phyloP scores from a whole-genome alignment of 176 grass and related monocot genomes.

The Oryza meyeriana region DNA sequence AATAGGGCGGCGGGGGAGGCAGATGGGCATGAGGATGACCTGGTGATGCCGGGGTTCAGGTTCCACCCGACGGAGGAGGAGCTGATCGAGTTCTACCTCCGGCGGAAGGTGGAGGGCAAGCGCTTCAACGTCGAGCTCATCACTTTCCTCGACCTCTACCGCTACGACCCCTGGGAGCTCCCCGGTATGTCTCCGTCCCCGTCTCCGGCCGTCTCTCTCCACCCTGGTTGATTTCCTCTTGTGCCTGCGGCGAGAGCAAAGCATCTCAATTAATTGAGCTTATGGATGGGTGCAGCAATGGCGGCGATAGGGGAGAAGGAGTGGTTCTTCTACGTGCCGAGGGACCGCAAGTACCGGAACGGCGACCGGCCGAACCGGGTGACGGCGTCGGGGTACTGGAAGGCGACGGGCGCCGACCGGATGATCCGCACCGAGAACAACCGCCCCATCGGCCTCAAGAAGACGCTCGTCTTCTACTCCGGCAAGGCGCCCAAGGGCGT shows the following conservation, averaged over 20 bases:
- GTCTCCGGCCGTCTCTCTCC: not conserved
- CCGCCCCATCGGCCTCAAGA: constrained; percentile 84
- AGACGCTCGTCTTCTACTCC: constrained; percentile 98
- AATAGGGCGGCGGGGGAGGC: constrained; percentile 13
- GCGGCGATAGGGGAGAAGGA: constrained; percentile 98
- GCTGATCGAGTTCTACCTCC: constrained; percentile 98
- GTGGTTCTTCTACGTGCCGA: constrained; percentile 98
- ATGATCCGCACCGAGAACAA: constrained; percentile 65
- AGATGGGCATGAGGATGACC: constrained; percentile 71
- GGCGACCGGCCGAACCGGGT: constrained; percentile 94
- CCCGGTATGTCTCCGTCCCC: constrained; percentile 37
- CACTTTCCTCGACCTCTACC: constrained; percentile 93
- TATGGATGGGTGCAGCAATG: constrained; percentile 40
- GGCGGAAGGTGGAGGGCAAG: constrained; percentile 92
- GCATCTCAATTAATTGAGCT: not conserved
- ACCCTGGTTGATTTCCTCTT: not conserved
- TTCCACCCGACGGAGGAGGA: constrained; percentile 99
- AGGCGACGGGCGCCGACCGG: constrained; percentile 91
- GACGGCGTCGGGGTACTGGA: constrained; percentile 95
- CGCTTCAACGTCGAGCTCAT: constrained; percentile 98
- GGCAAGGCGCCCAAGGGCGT: constrained; percentile 96
- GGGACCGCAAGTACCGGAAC: constrained; percentile 97
- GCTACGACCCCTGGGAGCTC: constrained; percentile 96
- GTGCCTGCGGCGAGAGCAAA: not conserved
- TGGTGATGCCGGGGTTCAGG: constrained; percentile 94